Conservation (phyloP, 805 yeast genomes). For the Sungouiozyma ichnusensis region DNA sequence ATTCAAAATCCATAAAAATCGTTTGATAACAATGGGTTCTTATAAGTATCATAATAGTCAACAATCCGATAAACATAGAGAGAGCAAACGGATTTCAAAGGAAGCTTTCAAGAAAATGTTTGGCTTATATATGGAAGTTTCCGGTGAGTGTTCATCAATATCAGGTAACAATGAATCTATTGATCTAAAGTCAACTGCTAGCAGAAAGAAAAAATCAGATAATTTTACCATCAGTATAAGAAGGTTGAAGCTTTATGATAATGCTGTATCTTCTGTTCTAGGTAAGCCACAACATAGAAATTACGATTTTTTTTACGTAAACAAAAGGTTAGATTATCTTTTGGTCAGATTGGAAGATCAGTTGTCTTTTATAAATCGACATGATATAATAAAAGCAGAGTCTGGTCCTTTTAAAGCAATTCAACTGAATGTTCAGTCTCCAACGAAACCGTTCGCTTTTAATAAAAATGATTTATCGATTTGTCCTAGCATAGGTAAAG, state of each 20-base stretch:
- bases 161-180: not conserved
- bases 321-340: conserved; percentile 11
- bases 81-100: conserved; percentile 10
- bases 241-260: conserved; percentile 23
- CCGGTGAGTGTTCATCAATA: not conserved
- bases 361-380: conserved; percentile 2
- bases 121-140: conserved; percentile 5
- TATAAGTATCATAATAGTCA: not conserved
- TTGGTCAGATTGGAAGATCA: conserved; percentile 7
- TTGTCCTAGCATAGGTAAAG: too few relatives aligned
- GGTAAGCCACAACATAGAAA: conserved; percentile 5
- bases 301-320: conserved; percentile 16
- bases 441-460: too few relatives aligned
- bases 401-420: conserved; percentile 15
- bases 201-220: conserved; percentile 4
- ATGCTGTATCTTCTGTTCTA: conserved; percentile 17
- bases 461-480: too few relatives aligned
- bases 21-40: not conserved
- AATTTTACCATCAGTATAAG: conserved; percentile 24
- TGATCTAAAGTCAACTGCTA: conserved; percentile 1
- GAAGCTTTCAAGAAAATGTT: conserved; percentile 13
- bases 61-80: not conserved
- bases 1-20: conserved; percentile 5
- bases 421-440: not conserved
- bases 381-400: not conserved